Evolutionary conservation across 179 eudicot genomes (phyloP).

Genomic region (Nepenthes alata): DNA sequence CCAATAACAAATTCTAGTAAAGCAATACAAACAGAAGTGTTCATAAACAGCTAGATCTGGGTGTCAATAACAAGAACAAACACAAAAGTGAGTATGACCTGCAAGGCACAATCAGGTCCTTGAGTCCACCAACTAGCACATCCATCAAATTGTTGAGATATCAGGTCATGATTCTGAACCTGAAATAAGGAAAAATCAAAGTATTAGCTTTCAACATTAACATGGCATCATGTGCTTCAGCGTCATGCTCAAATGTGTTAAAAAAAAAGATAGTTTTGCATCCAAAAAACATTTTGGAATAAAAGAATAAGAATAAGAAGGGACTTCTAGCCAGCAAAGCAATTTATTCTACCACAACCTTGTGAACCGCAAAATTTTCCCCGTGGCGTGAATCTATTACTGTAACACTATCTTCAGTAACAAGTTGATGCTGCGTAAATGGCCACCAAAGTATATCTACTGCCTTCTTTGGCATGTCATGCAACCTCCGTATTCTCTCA

Average conservation of each 20-base stretch:
- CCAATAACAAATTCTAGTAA: too few species aligned
- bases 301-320: not conserved
- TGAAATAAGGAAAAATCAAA: conserved; percentile 12
- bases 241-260: not conserved
- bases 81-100: conserved; percentile 43
- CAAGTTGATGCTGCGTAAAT: conserved; percentile 89
- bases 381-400: conserved; percentile 97
- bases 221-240: not conserved
- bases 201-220: conserved; percentile 7
- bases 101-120: conserved; percentile 75
- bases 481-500: conserved; percentile 57
- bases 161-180: conserved; percentile 28
- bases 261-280: not conserved
- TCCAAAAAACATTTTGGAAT: not conserved
- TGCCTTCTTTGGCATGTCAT: conserved; percentile 63
- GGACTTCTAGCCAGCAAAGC: not conserved
- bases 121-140: conserved; percentile 99
- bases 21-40: too few species aligned
- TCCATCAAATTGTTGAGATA: conserved; percentile 80
- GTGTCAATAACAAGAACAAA: conserved; percentile 3
- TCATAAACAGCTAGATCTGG: not conserved
- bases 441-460: conserved; percentile 92
- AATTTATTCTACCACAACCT: conserved; percentile 32
- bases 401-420: conserved; percentile 59
- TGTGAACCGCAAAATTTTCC: conserved; percentile 74